phyloP scores from a whole-genome alignment of 139 green algal species.

The Chara braunii region DNA sequence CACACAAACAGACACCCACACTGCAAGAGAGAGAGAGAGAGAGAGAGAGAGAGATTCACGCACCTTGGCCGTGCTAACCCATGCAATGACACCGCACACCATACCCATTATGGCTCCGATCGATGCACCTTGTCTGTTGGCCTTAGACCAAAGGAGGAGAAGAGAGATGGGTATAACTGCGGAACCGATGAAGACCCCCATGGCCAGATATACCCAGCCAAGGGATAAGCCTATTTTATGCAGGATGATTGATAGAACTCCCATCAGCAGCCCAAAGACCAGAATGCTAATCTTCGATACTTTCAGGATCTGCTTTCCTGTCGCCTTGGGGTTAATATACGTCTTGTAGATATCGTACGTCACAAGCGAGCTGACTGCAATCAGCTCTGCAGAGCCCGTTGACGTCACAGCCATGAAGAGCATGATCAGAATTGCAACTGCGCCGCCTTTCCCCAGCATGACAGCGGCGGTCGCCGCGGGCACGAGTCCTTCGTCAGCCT shows the following conservation, averaged over 20 bases:
- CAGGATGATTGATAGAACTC: conserved; percentile 71
- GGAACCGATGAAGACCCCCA: conserved; percentile 80
- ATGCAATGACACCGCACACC: conserved; percentile 18
- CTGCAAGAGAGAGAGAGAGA: not conserved
- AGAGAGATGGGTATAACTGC: conserved; percentile 72
- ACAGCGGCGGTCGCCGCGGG: conserved; percentile 68
- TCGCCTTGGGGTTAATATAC: conserved; percentile 74
- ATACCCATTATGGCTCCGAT: conserved; percentile 16
- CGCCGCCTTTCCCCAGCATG: conserved; percentile 74
- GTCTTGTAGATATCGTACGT: conserved; percentile 68
- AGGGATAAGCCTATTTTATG: conserved; percentile 60
- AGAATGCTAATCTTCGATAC: conserved; percentile 59
- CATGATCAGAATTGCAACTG: conserved; percentile 68
- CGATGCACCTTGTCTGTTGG: conserved; percentile 15
- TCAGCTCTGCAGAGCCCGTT: conserved; percentile 76
- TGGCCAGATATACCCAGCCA: conserved; percentile 58
- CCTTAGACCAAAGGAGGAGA: conserved; percentile 67
- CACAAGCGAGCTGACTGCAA: conserved; percentile 76
- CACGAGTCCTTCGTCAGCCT: conserved; percentile 70
- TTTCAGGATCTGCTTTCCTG: conserved; percentile 63
- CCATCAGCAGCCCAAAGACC: conserved; percentile 63
- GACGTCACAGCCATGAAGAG: conserved; percentile 78
- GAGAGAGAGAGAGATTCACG: not conserved
- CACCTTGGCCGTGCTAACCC: not conserved
- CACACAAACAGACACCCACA: not conserved